phyloP scores from a whole-genome alignment of 768 basidiomycete genomes.

The Cubamyces lactineus region DNA sequence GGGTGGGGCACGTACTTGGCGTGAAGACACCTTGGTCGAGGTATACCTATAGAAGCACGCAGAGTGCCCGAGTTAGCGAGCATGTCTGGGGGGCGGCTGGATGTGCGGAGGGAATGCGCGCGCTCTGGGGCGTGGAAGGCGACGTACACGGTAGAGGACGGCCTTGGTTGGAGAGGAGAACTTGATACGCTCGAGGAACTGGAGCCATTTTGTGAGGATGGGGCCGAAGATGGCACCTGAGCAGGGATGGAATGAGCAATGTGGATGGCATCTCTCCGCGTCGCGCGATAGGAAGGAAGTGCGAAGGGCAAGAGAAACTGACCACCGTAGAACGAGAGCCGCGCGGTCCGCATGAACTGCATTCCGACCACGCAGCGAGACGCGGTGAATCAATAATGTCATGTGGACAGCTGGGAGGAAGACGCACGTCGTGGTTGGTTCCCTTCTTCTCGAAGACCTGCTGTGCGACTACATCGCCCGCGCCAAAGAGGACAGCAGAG shows the following conservation, averaged over 20 bases:
- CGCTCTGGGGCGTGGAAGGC: not conserved
- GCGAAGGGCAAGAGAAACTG: slow-evolving; percentile 2
- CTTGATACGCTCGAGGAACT: slow-evolving; percentile 68
- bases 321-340: slow-evolving; percentile 78
- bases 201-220: slow-evolving; percentile 81
- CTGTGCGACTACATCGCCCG: slow-evolving; percentile 84
- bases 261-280: too few relatives aligned
- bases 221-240: slow-evolving; percentile 79
- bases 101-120: not conserved
- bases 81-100: not conserved
- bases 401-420: slow-evolving; percentile 17
- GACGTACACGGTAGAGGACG: slow-evolving; percentile 61
- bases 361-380: not conserved
- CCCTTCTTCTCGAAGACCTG: slow-evolving; percentile 80
- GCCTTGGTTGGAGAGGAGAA: slow-evolving; percentile 63
- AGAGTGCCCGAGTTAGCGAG: too few relatives aligned
- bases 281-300: not conserved
- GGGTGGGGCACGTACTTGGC: slow-evolving; percentile 50
- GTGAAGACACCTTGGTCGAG: slow-evolving; percentile 82
- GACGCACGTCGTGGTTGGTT: slow-evolving; percentile 70
- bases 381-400: not conserved
- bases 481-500: slow-evolving; percentile 68
- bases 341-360: slow-evolving; percentile 62
- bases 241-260: not conserved
- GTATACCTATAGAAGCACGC: slow-evolving; percentile 54